Conservation (phyloP, 176 grass and related monocot genomes). For the Pharus latifolius region DNA sequence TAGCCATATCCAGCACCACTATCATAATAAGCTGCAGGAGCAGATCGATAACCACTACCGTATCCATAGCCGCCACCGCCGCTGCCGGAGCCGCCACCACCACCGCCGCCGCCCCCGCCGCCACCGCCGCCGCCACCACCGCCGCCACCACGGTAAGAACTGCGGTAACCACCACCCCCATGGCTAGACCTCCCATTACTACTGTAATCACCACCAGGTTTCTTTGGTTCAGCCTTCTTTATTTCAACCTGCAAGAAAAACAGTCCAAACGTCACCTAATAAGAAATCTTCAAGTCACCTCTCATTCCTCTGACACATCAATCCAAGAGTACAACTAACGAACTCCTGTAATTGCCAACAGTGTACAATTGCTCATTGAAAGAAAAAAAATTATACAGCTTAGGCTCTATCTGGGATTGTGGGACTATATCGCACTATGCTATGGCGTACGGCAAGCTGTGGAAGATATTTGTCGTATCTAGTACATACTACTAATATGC, state of each 20-base stretch:
- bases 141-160: conserved; percentile 34
- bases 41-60: conserved; percentile 40
- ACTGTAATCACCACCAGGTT: conserved; percentile 52
- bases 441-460: too few relatives aligned
- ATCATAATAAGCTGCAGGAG: conserved; percentile 40
- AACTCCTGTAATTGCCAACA: too few relatives aligned
- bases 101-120: neutral
- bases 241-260: conserved; percentile 74
- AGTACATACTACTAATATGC: too few relatives aligned
- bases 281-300: neutral
- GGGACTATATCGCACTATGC: too few relatives aligned
- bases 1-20: conserved; percentile 47
- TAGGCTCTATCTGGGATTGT: too few relatives aligned
- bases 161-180: conserved; percentile 33
- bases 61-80: conserved; percentile 28
- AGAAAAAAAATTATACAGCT: too few relatives aligned
- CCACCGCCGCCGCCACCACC: neutral
- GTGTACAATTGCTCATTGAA: too few relatives aligned
- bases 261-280: neutral
- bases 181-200: conserved; percentile 49
- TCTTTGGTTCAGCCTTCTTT: conserved; percentile 98
- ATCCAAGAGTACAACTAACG: neutral
- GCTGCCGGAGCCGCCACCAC: neutral
- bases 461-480: too few relatives aligned
- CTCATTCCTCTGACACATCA: too few relatives aligned